A percentile compares a stretch with the other conserved stretches of the same genome.
These are phyloP conservation scores for Aphanoascus verrucosus DNA, from an alignment of 2,329 filamentous ascomycete species.

Conservation along the genomic window DNA sequence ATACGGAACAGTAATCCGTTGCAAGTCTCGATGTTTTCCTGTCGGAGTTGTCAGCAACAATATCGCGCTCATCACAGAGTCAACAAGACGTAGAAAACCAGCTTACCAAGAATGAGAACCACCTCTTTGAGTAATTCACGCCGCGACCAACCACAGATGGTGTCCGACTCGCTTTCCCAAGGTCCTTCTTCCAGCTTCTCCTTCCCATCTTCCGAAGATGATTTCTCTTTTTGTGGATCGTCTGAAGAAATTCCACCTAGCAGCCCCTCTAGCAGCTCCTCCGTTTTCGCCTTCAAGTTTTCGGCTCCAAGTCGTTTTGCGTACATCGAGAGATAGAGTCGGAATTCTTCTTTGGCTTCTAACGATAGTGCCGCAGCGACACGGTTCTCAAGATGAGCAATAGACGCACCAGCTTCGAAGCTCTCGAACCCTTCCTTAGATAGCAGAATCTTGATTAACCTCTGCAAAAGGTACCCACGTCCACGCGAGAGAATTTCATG, in stretches of 20 bases:
- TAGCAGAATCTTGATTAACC: conserved; percentile 79
- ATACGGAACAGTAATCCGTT: conserved; percentile 90
- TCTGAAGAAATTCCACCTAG: conserved; percentile 57
- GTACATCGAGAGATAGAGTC: conserved; percentile 94
- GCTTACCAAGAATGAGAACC: conserved; percentile 80
- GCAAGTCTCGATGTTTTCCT: conserved; percentile 93
- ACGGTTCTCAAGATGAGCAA: conserved; percentile 90
- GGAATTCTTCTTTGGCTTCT: conserved; percentile 81
- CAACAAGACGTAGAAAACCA: conserved; percentile 13
- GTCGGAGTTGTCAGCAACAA: conserved; percentile 26
- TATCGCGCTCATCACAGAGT: conserved; percentile 5
- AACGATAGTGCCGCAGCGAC: conserved; percentile 80
- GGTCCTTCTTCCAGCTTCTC: conserved; percentile 36
- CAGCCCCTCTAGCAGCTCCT: conserved; percentile 76
- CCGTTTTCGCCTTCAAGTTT: conserved; percentile 74
- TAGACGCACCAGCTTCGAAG: conserved; percentile 81
- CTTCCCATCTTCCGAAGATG: conserved; percentile 27
- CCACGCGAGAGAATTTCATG: conserved; percentile 86
- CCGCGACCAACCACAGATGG: conserved; percentile 82
- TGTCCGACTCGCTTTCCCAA: conserved; percentile 57
- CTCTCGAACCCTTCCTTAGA: conserved; percentile 84
- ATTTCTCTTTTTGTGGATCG: conserved; percentile 41
- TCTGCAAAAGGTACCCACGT: conserved; percentile 78
- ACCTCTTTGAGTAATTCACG: conserved; percentile 81
- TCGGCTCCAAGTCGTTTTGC: conserved; percentile 90